Conservation (phyloP, 257 asterid genomes). For the Penstemon eatonii region DNA sequence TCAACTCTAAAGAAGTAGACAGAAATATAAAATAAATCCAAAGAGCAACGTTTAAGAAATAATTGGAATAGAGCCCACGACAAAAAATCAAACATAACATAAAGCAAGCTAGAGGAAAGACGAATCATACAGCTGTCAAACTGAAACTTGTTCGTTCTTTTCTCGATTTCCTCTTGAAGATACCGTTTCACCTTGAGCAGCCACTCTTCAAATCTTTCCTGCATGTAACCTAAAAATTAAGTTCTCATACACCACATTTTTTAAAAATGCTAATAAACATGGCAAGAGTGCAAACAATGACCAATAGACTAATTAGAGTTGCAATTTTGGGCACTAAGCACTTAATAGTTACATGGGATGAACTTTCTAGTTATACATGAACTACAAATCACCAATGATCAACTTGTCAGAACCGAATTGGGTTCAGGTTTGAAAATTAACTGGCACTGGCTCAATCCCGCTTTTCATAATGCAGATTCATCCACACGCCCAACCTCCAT, state of each 20-base stretch:
- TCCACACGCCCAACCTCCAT: no score
- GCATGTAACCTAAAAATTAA: slow-evolving; percentile 28
- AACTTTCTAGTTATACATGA: no score
- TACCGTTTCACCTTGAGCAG: slow-evolving; percentile 55
- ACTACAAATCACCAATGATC: no score
- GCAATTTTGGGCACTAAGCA: no score
- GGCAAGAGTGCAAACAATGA: slow-evolving; percentile 21
- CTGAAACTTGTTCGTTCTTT: slow-evolving; percentile 47
- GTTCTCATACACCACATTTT: not conserved
- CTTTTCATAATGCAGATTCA: no score
- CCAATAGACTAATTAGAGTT: not conserved
- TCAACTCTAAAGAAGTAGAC: slow-evolving; percentile 4
- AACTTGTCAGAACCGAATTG: no score
- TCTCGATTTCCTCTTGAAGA: slow-evolving; percentile 67
- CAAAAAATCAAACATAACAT: slow-evolving; percentile 16
- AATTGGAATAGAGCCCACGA: not conserved
- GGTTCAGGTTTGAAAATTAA: no score
- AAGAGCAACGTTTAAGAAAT: no score
- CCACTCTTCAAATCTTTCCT: slow-evolving; percentile 94
- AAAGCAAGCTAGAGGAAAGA: slow-evolving; percentile 14
- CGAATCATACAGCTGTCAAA: slow-evolving; percentile 60
- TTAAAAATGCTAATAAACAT: slow-evolving; percentile 13
- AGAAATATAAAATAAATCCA: slow-evolving; percentile 2
- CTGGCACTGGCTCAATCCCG: no score
- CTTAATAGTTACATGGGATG: no score